Conservation (phyloP, 1,284 basidiomycete species). For the Austroboletus olivaceoglutinosus region DNA sequence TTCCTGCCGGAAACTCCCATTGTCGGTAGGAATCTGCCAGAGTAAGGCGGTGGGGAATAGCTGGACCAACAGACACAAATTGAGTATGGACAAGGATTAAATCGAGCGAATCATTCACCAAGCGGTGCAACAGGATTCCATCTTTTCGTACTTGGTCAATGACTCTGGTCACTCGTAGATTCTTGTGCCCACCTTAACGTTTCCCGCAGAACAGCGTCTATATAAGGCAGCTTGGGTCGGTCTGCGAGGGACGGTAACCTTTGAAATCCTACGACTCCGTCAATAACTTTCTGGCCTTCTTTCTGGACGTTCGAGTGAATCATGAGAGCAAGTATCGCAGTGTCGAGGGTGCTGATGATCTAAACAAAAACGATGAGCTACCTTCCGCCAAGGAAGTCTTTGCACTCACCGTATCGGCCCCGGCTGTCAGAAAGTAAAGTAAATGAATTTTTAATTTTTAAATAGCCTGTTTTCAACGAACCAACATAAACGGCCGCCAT, state of each 20-base stretch:
- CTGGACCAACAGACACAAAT: not conserved
- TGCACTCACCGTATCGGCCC: conserved; percentile 3
- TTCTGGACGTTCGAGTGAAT: conserved; percentile 4
- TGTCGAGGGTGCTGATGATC: conserved; percentile 2
- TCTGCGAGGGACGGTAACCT: conserved; percentile 3
- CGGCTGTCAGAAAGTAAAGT: not conserved
- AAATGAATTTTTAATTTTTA: not conserved
- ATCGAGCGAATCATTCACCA: not conserved
- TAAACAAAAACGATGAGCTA: not conserved
- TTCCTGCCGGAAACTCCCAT: conserved; percentile 6
- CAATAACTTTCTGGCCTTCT: not conserved
- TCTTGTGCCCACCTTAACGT: not conserved
- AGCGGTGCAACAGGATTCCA: conserved; percentile 9
- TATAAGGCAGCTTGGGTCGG: conserved; percentile 1
- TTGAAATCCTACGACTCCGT: not conserved
- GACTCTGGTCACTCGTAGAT: too few relatives aligned
- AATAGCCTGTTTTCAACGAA: not conserved
- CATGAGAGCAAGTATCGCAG: conserved; percentile 6
- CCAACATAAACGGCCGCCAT: conserved; percentile 5
- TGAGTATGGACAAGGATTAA: not conserved
- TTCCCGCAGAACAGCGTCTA: conserved; percentile 3
- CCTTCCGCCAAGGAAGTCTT: not conserved
- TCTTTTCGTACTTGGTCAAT: not conserved
- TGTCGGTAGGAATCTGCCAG: conserved; percentile 2
- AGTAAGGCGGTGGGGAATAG: conserved; percentile 2